Evolutionary conservation across 805 yeast species (phyloP).

Genomic region (Clavispora santaluciae): DNA sequence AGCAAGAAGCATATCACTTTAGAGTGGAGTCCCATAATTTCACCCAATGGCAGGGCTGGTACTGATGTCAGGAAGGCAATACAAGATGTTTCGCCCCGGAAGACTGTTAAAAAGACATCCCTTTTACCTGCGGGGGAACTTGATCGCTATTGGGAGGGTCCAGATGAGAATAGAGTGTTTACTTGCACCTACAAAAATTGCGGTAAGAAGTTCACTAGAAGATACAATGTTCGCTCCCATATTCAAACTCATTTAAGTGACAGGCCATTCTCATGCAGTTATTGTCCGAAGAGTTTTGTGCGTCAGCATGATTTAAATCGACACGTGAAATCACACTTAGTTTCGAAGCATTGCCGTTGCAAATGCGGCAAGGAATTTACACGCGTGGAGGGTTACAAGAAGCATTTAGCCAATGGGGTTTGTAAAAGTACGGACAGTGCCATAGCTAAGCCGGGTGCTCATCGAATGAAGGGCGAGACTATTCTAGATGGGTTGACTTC

Average conservation of each 20-base stretch:
- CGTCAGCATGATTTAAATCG: slow-evolving; percentile 92
- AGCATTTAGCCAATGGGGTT: slow-evolving; percentile 54
- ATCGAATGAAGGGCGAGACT: slow-evolving; percentile 8
- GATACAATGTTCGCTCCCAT: slow-evolving; percentile 91
- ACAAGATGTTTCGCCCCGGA: slow-evolving; percentile 43
- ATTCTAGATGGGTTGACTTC: slow-evolving; percentile 15
- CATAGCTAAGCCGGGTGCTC: slow-evolving; percentile 10
- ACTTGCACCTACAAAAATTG: slow-evolving; percentile 75
- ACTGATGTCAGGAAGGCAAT: slow-evolving; percentile 18
- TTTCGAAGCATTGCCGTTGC: slow-evolving; percentile 61
- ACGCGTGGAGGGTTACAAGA: slow-evolving; percentile 79
- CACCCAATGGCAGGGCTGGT: slow-evolving; percentile 27
- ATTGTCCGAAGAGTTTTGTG: slow-evolving; percentile 83
- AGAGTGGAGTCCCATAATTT: slow-evolving; percentile 44
- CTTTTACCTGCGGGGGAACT: slow-evolving; percentile 86
- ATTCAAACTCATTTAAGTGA: slow-evolving; percentile 95
- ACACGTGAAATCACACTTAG: slow-evolving; percentile 82
- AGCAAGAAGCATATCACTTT: slow-evolving; percentile 27
- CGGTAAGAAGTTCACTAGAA: slow-evolving; percentile 76
- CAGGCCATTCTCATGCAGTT: slow-evolving; percentile 78
- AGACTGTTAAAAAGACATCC: slow-evolving; percentile 52
- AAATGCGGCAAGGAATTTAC: slow-evolving; percentile 94
- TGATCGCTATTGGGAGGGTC: slow-evolving; percentile 78
- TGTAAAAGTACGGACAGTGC: slow-evolving; percentile 8
- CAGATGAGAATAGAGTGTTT: slow-evolving; percentile 65